Percentiles rank a stretch among this genome's conserved stretches.
Evolutionary conservation across 2,329 filamentous ascomycete species (phyloP).

Genomic region (Cercospora sesami): DNA sequence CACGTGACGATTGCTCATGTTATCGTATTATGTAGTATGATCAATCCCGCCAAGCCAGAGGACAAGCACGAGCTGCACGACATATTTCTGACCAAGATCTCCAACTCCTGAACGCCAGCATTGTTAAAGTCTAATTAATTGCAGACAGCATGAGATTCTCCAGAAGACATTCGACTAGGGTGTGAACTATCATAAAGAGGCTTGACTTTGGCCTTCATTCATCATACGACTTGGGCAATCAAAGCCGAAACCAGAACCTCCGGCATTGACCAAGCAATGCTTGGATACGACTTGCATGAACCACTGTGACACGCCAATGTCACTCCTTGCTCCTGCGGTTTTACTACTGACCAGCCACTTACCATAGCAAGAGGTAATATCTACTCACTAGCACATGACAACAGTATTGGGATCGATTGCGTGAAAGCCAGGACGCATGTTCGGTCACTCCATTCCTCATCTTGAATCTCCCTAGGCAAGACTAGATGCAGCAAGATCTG

Average conservation of each 20-base stretch:
- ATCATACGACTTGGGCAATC: background rate
- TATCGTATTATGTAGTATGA: background rate
- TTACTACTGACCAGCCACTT: background rate
- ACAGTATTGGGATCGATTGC: too few species aligned
- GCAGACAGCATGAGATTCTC: background rate
- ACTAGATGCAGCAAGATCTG: background rate
- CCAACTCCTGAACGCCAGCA: background rate
- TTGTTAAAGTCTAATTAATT: background rate
- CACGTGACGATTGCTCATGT: background rate
- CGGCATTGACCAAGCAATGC: background rate
- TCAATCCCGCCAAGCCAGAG: background rate
- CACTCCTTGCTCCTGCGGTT: background rate
- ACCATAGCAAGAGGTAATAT: background rate
- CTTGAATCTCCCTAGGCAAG: background rate
- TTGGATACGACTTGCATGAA: background rate
- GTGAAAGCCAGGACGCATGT: background rate
- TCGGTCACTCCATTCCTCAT: background rate
- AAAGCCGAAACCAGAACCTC: background rate
- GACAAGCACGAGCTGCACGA: too few species aligned
- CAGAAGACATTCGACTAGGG: background rate
- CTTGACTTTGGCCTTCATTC: background rate
- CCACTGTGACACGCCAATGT: background rate
- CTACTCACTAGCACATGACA: too few species aligned
- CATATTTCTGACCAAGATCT: background rate
- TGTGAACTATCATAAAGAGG: background rate